Percentiles rank a stretch among this genome's conserved stretches.
Conservation (phyloP, 2,329 filamentous ascomycete species). For the Paraphoma sp. region DNA sequence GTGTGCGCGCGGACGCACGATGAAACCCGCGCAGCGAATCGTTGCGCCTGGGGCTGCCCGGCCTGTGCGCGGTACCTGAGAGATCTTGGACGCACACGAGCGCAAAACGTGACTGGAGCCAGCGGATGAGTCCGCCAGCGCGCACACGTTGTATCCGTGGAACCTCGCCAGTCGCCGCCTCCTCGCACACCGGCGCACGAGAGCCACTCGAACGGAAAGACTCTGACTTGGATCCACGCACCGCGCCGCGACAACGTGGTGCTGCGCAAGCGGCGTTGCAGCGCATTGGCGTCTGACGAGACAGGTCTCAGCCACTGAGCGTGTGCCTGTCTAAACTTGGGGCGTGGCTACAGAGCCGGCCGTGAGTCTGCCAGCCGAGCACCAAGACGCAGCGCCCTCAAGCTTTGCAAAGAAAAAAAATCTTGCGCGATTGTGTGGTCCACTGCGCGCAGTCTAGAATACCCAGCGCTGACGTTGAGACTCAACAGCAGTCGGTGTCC, state of each 20-base stretch:
- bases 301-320: slow-evolving; percentile 19
- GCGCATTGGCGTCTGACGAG: slow-evolving; percentile 22
- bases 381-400: not conserved
- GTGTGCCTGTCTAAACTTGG: not conserved
- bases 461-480: not conserved
- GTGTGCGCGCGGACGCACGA: slow-evolving; percentile 18
- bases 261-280: slow-evolving; percentile 15
- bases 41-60: slow-evolving; percentile 15
- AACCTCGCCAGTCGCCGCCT: not conserved
- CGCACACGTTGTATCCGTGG: slow-evolving; percentile 3
- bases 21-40: slow-evolving; percentile 32
- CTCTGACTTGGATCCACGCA: slow-evolving; percentile 8
- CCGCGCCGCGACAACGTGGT: slow-evolving; percentile 20
- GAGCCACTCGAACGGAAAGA: not conserved
- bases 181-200: not conserved
- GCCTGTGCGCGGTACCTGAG: slow-evolving; percentile 1
- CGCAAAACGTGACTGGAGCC: slow-evolving; percentile 25
- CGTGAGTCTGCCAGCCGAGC: not conserved
- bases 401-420: not conserved
- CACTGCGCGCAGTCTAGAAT: not conserved
- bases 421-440: not conserved
- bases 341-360: not conserved
- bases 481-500: not conserved
- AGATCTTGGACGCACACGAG: not conserved
- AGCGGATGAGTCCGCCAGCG: slow-evolving; percentile 4